Evolutionary conservation across 805 yeast species (phyloP).

Genomic region (Starmerella ratchasimensis): DNA sequence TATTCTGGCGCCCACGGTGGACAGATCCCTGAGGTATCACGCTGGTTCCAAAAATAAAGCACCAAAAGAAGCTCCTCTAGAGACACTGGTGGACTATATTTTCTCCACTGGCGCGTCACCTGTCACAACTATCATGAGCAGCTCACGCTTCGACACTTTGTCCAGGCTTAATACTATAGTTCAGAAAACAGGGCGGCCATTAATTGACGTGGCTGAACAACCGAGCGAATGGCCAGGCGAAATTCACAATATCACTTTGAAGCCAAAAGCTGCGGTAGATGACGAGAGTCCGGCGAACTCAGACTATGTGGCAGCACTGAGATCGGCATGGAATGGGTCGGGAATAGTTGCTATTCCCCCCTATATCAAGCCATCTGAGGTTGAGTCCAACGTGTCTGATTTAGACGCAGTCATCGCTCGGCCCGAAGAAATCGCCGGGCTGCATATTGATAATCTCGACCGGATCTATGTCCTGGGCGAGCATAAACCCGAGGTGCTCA

Average conservation of each 20-base stretch:
- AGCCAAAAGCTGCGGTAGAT: neutral
- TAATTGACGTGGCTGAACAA: constrained; percentile 9
- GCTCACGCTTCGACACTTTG: constrained; percentile 3
- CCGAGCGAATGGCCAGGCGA: constrained; percentile 5
- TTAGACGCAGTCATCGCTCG: constrained; percentile 5
- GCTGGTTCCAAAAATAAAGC: too few species aligned
- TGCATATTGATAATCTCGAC: constrained; percentile 9
- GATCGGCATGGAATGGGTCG: constrained; percentile 11
- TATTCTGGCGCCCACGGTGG: constrained; percentile 13
- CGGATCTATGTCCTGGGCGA: constrained; percentile 9
- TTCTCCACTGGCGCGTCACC: constrained; percentile 4
- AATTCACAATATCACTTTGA: neutral
- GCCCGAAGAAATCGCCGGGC: constrained; percentile 14
- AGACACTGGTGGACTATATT: constrained; percentile 17
- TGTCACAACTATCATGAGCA: constrained; percentile 8
- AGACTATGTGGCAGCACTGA: neutral
- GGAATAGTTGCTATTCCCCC: constrained; percentile 14
- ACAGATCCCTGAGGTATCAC: too few species aligned
- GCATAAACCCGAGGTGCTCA: constrained; percentile 1
- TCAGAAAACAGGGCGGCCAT: neutral
- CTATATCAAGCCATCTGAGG: constrained; percentile 1
- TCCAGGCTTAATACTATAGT: constrained; percentile 8
- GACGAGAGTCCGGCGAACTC: neutral
- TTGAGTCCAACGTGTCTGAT: constrained; percentile 2
- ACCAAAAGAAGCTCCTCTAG: constrained; percentile 17